These are phyloP conservation scores for Erysimum cheiranthoides DNA, from an alignment of 345 rosid genomes.

Conservation along the genomic window DNA sequence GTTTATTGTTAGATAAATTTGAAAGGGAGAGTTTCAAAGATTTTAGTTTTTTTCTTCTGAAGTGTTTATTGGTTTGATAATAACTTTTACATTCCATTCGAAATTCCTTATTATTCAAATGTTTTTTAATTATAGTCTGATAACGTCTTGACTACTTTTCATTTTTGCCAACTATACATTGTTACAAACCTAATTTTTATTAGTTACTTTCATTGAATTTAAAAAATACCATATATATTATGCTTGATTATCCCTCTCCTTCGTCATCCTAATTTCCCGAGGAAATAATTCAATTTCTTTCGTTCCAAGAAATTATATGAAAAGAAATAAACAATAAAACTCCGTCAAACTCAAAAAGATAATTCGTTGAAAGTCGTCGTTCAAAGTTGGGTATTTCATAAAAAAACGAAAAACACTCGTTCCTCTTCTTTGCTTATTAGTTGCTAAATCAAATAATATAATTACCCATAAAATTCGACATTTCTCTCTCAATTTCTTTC, in stretches of 20 bases:
- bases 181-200: neutral
- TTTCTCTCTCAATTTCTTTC: constrained; percentile 4
- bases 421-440: constrained; percentile 32
- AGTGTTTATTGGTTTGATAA: no score
- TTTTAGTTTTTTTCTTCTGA: neutral
- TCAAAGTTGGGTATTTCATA: constrained; percentile 39
- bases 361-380: constrained; percentile 42
- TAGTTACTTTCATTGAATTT: no score
- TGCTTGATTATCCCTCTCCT: neutral
- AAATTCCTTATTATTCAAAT: neutral
- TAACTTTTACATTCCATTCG: neutral
- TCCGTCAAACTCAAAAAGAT: constrained; percentile 18
- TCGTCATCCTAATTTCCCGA: neutral
- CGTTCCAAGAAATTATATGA: neutral
- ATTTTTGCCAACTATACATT: neutral
- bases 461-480: neutral
- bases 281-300: neutral
- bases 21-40: neutral
- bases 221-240: no score
- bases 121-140: neutral
- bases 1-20: neutral
- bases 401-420: constrained; percentile 16
- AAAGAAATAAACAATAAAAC: neutral
- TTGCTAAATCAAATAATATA: constrained; percentile 16
- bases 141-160: neutral